These are phyloP conservation scores for Salix caprea DNA, from an alignment of 345 rosid genomes.

Conservation along the genomic window DNA sequence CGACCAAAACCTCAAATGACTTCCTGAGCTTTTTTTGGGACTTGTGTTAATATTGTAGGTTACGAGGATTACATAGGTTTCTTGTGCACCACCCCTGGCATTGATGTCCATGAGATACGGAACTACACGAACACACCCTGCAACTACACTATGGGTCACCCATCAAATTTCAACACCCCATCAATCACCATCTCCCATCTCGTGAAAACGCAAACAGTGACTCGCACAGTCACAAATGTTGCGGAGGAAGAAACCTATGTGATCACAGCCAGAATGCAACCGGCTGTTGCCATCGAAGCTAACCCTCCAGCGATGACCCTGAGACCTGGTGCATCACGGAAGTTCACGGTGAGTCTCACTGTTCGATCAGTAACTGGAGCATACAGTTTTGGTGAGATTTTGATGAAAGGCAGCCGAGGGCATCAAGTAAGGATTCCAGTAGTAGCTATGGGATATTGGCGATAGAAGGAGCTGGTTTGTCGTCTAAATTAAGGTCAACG, in stretches of 20 bases:
- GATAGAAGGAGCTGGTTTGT: constrained; percentile 32
- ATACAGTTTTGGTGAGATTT: constrained; percentile 80
- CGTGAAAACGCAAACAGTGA: constrained; percentile 55
- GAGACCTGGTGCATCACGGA: constrained; percentile 56
- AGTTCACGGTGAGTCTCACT: constrained; percentile 61
- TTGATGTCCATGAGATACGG: constrained; percentile 62
- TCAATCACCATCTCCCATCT: constrained; percentile 84
- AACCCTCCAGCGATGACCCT: constrained; percentile 89
- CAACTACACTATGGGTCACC: constrained; percentile 69
- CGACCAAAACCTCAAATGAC: neutral
- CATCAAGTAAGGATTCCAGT: constrained; percentile 88
- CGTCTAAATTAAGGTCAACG: constrained; percentile 15
- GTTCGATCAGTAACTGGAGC: constrained; percentile 57
- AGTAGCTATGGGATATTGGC: constrained; percentile 68
- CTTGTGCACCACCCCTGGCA: constrained; percentile 93
- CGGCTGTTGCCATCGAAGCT: constrained; percentile 71
- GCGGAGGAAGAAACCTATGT: constrained; percentile 84
- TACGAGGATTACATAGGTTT: constrained; percentile 84
- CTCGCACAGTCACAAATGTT: constrained; percentile 78
- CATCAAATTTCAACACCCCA: constrained; percentile 84
- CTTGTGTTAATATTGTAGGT: constrained; percentile 36
- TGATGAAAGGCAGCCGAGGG: constrained; percentile 90
- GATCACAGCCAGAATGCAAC: constrained; percentile 75
- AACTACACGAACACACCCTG: constrained; percentile 75
- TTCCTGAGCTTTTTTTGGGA: neutral